These are phyloP conservation scores for Colletotrichum spaethianum DNA, from an alignment of 2,329 filamentous ascomycete genomes.

Conservation along the genomic window DNA sequence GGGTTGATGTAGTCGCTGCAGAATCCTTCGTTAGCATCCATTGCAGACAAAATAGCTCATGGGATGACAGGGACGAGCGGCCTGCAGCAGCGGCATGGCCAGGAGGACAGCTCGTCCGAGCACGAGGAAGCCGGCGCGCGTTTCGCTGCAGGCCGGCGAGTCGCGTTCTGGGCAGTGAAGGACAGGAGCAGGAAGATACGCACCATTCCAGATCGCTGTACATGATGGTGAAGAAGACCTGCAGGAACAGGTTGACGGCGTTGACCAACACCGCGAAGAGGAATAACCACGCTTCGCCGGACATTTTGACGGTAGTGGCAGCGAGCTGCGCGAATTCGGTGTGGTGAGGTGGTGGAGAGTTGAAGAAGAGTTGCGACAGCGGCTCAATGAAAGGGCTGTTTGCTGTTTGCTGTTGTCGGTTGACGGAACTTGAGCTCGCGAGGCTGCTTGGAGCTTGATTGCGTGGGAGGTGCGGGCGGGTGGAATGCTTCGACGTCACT, in stretches of 20 bases:
- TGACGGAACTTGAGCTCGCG: slow-evolving; percentile 16
- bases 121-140: not conserved
- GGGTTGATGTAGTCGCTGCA: slow-evolving; percentile 98
- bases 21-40: slow-evolving; percentile 47
- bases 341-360: slow-evolving; percentile 18
- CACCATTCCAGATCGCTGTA: slow-evolving; percentile 99
- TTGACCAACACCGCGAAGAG: slow-evolving; percentile 98
- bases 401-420: slow-evolving; percentile 25
- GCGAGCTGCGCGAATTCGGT: slow-evolving; percentile 29
- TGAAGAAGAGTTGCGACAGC: not conserved
- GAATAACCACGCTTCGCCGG: slow-evolving; percentile 98
- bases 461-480: slow-evolving; percentile 26
- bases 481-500: slow-evolving; percentile 41
- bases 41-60: slow-evolving; percentile 27
- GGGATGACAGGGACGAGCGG: slow-evolving; percentile 18
- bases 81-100: slow-evolving; percentile 3
- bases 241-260: slow-evolving; percentile 99
- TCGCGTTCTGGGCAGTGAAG: not conserved
- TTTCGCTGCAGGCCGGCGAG: not conserved
- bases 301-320: slow-evolving; percentile 72
- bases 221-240: slow-evolving; percentile 99
- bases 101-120: slow-evolving; percentile 15
- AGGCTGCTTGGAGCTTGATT: slow-evolving; percentile 32
- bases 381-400: slow-evolving; percentile 1
- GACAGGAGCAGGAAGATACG: slow-evolving; percentile 54